Evolutionary conservation across 176 grass and related monocot genomes (phyloP), one percentile per base, ranked within the genome.

Genomic region (Cenchrus fungigraminus): DNA sequence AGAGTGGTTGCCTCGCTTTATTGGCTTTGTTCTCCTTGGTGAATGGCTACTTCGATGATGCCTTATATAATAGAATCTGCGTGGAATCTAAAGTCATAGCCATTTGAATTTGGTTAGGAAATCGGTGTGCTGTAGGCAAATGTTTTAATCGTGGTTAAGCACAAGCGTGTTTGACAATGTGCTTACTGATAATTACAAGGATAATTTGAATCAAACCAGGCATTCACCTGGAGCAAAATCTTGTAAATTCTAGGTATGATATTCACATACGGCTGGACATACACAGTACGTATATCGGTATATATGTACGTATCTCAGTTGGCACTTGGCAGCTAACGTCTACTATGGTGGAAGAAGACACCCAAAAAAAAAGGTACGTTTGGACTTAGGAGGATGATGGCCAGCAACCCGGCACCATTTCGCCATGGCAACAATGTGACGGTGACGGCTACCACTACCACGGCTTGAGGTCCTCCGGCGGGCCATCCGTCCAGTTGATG

Each of bases 401-500:
- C 10, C 6, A 68, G 2, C n/a, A 25, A 8, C 6, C 5, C 52
- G 5, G 13, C 16, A 9, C 7, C 0, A 4, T 20, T 5, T n/a
- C 5, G n/a, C n/a, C 45, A 29, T 53, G 29, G 51, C 16, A 62
- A 60, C 16, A 62, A 60, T n/a, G 14, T 43, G 57, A 60, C 28
- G 12, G 40, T 40, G 37, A 40, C 37, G 37, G 37, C 76, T 49
- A 14, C 37, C 31, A 9, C 42, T 70, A 70, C 67, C 67, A 70
- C 8, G 76, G 76, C 58, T 64, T 57, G 65, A 81, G 79, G 51
- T 81, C 79, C 7, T 34, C 37, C 12, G 79, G 79, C 32, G 79
- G 79, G 0, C 79, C 65, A 3, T 51, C 79, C 65, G 79, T 81
- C 79, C 79, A 81, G 65, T 70, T 56, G 34, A 81, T 65, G 4